These are phyloP conservation scores for Ophiostoma populinum DNA, from an alignment of 2,329 filamentous ascomycete species.

Conservation along the genomic window DNA sequence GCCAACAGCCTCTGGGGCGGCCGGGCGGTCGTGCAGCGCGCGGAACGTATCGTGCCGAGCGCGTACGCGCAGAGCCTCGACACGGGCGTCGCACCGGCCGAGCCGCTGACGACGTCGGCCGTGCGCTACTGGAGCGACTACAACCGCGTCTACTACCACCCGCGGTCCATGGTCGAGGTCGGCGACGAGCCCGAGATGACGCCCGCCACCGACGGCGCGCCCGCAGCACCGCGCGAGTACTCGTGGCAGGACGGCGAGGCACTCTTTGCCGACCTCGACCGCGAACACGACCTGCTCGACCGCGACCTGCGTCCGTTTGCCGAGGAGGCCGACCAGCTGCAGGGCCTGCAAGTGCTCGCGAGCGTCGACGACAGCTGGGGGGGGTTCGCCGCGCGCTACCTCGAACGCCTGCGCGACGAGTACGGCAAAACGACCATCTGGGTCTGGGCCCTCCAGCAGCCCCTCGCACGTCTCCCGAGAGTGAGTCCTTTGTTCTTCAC, in stretches of 20 bases:
- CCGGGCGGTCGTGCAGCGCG: conserved; percentile 48
- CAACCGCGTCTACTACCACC: conserved; percentile 82
- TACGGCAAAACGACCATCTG: conserved; percentile 76
- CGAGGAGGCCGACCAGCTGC: conserved; percentile 86
- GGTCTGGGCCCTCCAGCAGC: conserved; percentile 68
- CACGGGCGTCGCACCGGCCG: conserved; percentile 43
- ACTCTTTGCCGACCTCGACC: conserved; percentile 55
- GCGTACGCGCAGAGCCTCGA: conserved; percentile 70
- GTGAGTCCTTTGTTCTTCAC: conserved; percentile 19
- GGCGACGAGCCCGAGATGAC: conserved; percentile 9
- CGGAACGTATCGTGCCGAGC: conserved; percentile 49
- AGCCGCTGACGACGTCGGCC: conserved; percentile 42
- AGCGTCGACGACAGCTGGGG: conserved; percentile 66
- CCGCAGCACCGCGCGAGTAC: background rate
- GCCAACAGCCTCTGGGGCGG: conserved; percentile 29
- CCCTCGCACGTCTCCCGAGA: conserved; percentile 31
- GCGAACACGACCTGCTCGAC: conserved; percentile 73
- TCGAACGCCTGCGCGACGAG: conserved; percentile 72
- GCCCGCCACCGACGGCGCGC: background rate
- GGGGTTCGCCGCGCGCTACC: conserved; percentile 54
- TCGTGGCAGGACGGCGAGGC: conserved; percentile 55
- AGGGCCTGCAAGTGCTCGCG: conserved; percentile 65
- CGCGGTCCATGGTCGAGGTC: conserved; percentile 69
- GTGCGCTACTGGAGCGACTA: conserved; percentile 98
- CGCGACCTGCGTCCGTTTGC: conserved; percentile 76